These are phyloP conservation scores for Metschnikowia henanensis DNA, from an alignment of 805 yeast genomes.

Conservation along the genomic window DNA sequence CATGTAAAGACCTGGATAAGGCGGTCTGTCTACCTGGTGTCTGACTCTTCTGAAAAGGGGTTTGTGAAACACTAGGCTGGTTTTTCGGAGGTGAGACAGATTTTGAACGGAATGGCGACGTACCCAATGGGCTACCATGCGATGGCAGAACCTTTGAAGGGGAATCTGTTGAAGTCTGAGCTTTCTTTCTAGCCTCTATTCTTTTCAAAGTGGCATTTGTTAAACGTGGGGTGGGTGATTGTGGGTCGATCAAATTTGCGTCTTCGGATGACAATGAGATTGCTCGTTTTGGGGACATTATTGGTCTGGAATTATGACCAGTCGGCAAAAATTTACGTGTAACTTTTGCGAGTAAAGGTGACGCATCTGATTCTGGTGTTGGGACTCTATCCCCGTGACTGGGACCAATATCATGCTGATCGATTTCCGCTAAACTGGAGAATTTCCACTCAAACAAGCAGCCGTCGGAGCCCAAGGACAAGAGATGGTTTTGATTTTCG, in stretches of 20 bases:
- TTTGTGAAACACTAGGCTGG: slow-evolving; percentile 8
- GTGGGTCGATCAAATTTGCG: slow-evolving; percentile 6
- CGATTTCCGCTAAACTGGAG: neutral
- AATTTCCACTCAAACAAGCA: slow-evolving; percentile 51
- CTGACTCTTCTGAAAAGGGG: neutral
- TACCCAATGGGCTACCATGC: neutral
- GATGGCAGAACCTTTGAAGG: neutral
- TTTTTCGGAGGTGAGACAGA: slow-evolving; percentile 16
- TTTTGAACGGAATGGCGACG: slow-evolving; percentile 7
- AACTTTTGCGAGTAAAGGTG: slow-evolving; percentile 29
- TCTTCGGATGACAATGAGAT: slow-evolving; percentile 9
- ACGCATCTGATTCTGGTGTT: slow-evolving; percentile 4
- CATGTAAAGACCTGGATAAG: slow-evolving; percentile 5
- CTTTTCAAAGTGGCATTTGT: slow-evolving; percentile 35
- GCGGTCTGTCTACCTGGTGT: slow-evolving; percentile 1
- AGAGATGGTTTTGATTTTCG: slow-evolving; percentile 24
- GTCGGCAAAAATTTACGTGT: slow-evolving; percentile 33
- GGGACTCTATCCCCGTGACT: neutral
- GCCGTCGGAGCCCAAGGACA: slow-evolving; percentile 53
- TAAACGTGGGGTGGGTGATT: slow-evolving; percentile 25
- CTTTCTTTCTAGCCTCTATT: slow-evolving; percentile 27
- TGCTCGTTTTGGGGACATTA: slow-evolving; percentile 9
- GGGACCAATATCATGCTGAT: neutral
- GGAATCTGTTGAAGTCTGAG: neutral
- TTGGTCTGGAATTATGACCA: slow-evolving; percentile 4